Conservation (phyloP, 345 rosid species). For the Gossypium turneri region DNA sequence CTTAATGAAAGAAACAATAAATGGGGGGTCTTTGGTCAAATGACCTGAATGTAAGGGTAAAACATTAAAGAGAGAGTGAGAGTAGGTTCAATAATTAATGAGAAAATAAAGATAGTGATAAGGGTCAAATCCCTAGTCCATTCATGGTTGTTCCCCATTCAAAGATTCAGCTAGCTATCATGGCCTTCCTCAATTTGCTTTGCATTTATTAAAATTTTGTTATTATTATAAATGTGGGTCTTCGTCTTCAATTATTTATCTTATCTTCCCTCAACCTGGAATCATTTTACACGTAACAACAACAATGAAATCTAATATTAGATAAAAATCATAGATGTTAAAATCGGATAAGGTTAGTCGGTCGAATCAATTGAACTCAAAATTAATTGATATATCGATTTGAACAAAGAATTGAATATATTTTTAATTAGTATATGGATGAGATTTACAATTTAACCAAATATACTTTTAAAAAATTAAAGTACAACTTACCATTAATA, state of each 20-base stretch:
- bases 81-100: slow-evolving; percentile 4
- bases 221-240: too few relatives aligned
- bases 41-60: not conserved
- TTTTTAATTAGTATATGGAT: too few relatives aligned
- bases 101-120: not conserved
- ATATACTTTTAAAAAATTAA: too few relatives aligned
- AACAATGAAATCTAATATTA: not conserved
- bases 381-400: too few relatives aligned
- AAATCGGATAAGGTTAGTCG: too few relatives aligned
- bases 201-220: too few relatives aligned
- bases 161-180: not conserved
- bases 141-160: not conserved
- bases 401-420: accelerated
- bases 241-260: too few relatives aligned
- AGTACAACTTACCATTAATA: too few relatives aligned
- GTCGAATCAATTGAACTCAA: too few relatives aligned
- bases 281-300: not conserved
- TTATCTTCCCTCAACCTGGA: not conserved
- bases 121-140: slow-evolving; percentile 1
- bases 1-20: not conserved
- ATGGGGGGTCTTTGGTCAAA: not conserved
- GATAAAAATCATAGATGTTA: too few relatives aligned
- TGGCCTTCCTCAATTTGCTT: not conserved
- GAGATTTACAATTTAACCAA: too few relatives aligned
- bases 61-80: not conserved